Evolutionary conservation across 73 alveolate species (phyloP).

Genomic region (Durusdinium trenchii): DNA sequence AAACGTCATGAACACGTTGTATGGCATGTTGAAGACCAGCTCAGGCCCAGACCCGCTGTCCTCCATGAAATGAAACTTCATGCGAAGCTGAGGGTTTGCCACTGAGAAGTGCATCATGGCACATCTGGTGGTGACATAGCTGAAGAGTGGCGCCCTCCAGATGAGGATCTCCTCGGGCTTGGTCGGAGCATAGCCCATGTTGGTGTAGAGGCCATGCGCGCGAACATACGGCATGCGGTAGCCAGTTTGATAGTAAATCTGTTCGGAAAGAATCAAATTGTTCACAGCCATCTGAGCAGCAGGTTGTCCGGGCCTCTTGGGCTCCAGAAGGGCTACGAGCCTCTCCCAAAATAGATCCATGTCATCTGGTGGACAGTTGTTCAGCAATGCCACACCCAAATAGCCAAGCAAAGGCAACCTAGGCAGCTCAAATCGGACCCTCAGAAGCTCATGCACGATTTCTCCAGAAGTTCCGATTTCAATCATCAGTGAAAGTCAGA

Average conservation of each 20-base stretch:
- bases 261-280: constrained; percentile 56
- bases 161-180: constrained; percentile 1
- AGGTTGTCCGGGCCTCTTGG: background rate
- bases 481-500: no score
- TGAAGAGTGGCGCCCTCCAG: constrained; percentile 76
- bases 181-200: constrained; percentile 68
- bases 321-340: background rate
- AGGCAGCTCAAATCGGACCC: background rate
- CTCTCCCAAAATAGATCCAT: constrained; percentile 31
- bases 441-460: no score
- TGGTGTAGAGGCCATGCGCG: constrained; percentile 91
- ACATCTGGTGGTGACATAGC: constrained; percentile 71
- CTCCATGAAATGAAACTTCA: constrained; percentile 67
- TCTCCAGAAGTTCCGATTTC: no score
- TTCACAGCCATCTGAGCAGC: constrained; percentile 73
- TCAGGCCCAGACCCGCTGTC: background rate
- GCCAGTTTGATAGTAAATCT: constrained; percentile 65
- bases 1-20: background rate
- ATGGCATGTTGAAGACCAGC: background rate
- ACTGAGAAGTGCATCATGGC: constrained; percentile 59
- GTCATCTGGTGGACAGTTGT: constrained; percentile 81
- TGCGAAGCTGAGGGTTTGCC: constrained; percentile 21
- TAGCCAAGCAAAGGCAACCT: constrained; percentile 51
- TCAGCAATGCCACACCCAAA: constrained; percentile 51
- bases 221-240: constrained; percentile 89